Evolutionary conservation across 352 stramenopile genomes (phyloP), one percentile per base, ranked within the genome.

Genomic region (Phytophthora macrochlamydospora): DNA sequence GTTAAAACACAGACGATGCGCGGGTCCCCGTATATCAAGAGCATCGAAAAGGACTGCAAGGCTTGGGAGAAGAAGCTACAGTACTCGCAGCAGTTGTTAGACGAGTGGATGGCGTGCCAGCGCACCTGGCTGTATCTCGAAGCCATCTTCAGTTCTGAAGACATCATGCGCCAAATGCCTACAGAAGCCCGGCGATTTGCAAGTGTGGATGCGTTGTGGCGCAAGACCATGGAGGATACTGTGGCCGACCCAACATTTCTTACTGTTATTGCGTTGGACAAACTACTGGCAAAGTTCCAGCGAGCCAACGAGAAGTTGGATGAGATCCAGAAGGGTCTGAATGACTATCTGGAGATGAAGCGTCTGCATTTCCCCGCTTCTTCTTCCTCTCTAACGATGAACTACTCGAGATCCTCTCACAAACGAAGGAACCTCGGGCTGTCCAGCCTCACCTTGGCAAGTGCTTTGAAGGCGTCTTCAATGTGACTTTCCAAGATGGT

Each of bases 1-100:
- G 92, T 98, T 11, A 98, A 98, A 63, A 98, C 92, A 0, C 94
- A 98, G 69, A 98, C 93, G 3, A 98, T 98, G 93, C 89, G 93
- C 46, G 94, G 93, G 3, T 98, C 93, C 5, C 94, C 92, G 13
- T 98, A 97, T 69, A 97, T 98, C 53, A 94, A 97, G 55, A 91
- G 87, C 42, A 97, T 98, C 56, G 95, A 98, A 53, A 94, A 94
- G 42, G 86, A 95, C 65, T 93, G 86, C 56, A 93, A 95, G 24
- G 81, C 89, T 0, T 98, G 90, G 90, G 89, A 97, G 54, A 92
- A 94, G 52, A 95, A 92, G 55, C 76, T 97, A 4, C 91, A 96
- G 65, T 92, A 94, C 57, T 73, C 90, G 8, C 91, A 97, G 58
- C 83, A 96, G 38, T 69, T 98, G n/a, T 69, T 98, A 7, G 95